phyloP scores from a whole-genome alignment of 345 rosid species.

The Noccaea caerulescens region DNA sequence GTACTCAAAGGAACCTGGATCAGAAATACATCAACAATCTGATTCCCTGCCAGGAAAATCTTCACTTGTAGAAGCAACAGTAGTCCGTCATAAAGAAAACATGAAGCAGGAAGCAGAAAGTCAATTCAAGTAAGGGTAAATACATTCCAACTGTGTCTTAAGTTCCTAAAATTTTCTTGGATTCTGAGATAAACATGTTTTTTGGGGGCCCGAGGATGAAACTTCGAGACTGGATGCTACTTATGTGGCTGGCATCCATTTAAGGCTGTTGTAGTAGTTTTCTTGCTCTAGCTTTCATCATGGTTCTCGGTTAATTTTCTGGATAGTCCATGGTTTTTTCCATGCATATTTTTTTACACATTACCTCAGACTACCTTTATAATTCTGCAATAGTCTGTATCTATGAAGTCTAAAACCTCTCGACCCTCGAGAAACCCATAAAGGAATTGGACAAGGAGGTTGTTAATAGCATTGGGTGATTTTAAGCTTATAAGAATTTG shows the following conservation, averaged over 20 bases:
- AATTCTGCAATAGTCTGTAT: constrained; percentile 59
- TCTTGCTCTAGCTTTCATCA: constrained; percentile 32
- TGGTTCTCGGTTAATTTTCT: constrained; percentile 10
- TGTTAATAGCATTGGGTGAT: constrained; percentile 28
- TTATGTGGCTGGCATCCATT: constrained; percentile 16
- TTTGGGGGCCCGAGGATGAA: constrained; percentile 6
- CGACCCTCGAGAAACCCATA: constrained; percentile 78
- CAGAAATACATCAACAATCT: constrained; percentile 61
- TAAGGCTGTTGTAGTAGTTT: constrained; percentile 20
- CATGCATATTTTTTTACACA: constrained; percentile 11
- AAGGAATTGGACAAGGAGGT: constrained; percentile 89
- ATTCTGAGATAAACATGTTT: constrained; percentile 4
- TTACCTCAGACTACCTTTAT: constrained; percentile 11
- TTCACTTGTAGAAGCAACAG: constrained; percentile 12
- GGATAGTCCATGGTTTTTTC: neutral
- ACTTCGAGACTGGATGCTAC: neutral
- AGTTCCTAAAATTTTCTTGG: neutral
- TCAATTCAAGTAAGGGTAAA: constrained; percentile 61
- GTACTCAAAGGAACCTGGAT: constrained; percentile 53
- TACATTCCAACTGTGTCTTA: constrained; percentile 28
- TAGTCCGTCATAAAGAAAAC: constrained; percentile 56
- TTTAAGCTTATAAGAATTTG: constrained; percentile 9
- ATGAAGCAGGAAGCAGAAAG: constrained; percentile 62
- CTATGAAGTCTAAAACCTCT: constrained; percentile 61
- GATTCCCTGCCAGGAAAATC: constrained; percentile 50